Conservation (phyloP, 352 stramenopile genomes). For the Pythium rishiriense region DNA sequence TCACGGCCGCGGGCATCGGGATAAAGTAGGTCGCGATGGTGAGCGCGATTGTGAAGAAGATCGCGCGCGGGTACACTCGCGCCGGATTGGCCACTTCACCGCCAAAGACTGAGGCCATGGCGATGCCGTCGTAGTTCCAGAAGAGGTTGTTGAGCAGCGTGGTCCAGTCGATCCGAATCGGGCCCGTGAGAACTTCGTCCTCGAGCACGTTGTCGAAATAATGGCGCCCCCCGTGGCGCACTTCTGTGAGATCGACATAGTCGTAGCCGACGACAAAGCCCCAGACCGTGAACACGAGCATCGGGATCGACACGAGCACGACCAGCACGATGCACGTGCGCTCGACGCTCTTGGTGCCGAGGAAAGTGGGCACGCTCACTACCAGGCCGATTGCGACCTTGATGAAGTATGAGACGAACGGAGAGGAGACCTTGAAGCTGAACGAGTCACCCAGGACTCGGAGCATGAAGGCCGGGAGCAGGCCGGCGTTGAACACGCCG, state of each 20-base stretch:
- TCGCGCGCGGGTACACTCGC: constrained; percentile 80
- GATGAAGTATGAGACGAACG: constrained; percentile 30
- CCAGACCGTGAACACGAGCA: constrained; percentile 53
- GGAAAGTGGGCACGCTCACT: constrained; percentile 36
- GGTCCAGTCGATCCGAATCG: constrained; percentile 68
- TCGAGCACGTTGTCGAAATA: constrained; percentile 24
- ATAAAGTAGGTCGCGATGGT: constrained; percentile 86
- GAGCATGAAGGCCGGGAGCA: constrained; percentile 55
- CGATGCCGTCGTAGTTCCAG: constrained; percentile 96
- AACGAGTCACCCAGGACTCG: constrained; percentile 32
- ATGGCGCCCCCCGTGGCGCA: constrained; percentile 29
- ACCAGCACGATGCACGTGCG: constrained; percentile 34
- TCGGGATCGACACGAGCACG: constrained; percentile 37
- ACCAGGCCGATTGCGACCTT: constrained; percentile 40
- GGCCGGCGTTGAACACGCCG: constrained; percentile 47
- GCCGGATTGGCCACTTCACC: constrained; percentile 88
- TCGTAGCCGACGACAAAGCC: constrained; percentile 29
- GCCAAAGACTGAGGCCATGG: constrained; percentile 89
- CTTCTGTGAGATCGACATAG: constrained; percentile 42
- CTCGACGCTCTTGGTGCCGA: constrained; percentile 39
- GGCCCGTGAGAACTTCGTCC: constrained; percentile 30
- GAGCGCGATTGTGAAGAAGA: constrained; percentile 76
- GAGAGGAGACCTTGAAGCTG: constrained; percentile 30
- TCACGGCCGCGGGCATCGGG: constrained; percentile 83
- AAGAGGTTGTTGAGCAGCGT: constrained; percentile 93